These are phyloP conservation scores for Ballota nigra DNA, from an alignment of 257 asterid species.

Conservation along the genomic window DNA sequence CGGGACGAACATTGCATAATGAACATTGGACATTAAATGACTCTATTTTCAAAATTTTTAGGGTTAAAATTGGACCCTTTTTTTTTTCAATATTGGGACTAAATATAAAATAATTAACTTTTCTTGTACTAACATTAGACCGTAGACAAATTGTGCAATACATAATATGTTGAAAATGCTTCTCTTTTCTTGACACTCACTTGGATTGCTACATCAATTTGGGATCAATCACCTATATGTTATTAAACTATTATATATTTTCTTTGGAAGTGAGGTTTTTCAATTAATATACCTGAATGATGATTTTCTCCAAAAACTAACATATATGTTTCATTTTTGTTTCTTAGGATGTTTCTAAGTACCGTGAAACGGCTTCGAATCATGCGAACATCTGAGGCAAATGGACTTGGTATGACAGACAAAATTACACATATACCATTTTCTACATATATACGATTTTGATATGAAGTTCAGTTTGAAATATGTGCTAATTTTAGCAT, in stretches of 20 bases:
- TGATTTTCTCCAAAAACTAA: not conserved
- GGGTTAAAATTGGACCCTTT: too few species aligned
- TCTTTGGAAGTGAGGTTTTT: too few species aligned
- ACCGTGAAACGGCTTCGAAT: slow-evolving; percentile 80
- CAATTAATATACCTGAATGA: too few species aligned
- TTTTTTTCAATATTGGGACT: not conserved
- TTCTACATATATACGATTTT: not conserved
- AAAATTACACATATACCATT: not conserved
- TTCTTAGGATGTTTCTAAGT: slow-evolving; percentile 70
- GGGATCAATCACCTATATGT: too few species aligned
- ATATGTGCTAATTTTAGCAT: not conserved
- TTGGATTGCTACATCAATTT: not conserved
- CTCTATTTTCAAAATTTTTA: too few species aligned
- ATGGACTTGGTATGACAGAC: slow-evolving; percentile 60
- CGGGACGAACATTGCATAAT: too few species aligned
- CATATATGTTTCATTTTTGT: not conserved
- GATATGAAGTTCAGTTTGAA: not conserved
- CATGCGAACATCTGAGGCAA: slow-evolving; percentile 79
- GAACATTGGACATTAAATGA: too few species aligned
- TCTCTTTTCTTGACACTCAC: not conserved
- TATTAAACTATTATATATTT: too few species aligned
- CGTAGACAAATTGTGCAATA: too few species aligned
- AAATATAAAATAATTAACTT: too few species aligned
- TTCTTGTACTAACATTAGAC: too few species aligned
- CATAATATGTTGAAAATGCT: too few species aligned